Evolutionary conservation across 495 filamentous ascomycete species (phyloP).

Genomic region (Talaromyces stipitatus): DNA sequence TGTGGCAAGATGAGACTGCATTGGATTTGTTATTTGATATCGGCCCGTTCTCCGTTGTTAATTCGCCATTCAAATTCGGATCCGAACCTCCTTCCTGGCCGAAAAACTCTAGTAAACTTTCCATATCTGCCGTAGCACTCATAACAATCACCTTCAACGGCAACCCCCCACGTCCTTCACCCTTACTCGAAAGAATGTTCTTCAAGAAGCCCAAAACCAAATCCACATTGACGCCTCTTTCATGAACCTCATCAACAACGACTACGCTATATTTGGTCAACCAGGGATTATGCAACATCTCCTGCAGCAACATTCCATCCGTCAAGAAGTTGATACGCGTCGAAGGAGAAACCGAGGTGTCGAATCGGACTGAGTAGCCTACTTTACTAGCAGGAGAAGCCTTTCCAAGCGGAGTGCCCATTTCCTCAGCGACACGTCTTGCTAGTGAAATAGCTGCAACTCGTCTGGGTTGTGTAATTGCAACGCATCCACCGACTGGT

Average conservation of each 20-base stretch:
- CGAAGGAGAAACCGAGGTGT: constrained; percentile 65
- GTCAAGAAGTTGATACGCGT: constrained; percentile 89
- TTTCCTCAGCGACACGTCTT: constrained; percentile 79
- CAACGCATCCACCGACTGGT: constrained; percentile 75
- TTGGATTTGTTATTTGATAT: background rate
- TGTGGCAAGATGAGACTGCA: constrained; percentile 51
- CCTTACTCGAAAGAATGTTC: constrained; percentile 53
- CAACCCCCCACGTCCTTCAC: constrained; percentile 54
- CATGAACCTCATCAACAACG: constrained; percentile 94
- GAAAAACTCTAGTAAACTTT: constrained; percentile 70
- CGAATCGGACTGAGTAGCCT: constrained; percentile 91
- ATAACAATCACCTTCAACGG: constrained; percentile 87
- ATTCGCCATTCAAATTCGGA: background rate
- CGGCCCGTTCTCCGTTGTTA: background rate
- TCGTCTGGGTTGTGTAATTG: constrained; percentile 88
- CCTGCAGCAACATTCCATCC: constrained; percentile 93
- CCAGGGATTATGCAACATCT: constrained; percentile 80
- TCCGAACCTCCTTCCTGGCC: constrained; percentile 25
- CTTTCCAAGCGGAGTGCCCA: constrained; percentile 71
- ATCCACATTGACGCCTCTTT: constrained; percentile 94
- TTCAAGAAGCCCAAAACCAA: constrained; percentile 80
- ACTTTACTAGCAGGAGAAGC: constrained; percentile 63
- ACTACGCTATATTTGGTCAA: constrained; percentile 81
- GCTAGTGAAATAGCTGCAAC: constrained; percentile 94
- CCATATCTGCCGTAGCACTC: constrained; percentile 92